Base-by-base conservation (phyloP, 805 yeast genomes). In the Osmozyma mogii region DNA sequence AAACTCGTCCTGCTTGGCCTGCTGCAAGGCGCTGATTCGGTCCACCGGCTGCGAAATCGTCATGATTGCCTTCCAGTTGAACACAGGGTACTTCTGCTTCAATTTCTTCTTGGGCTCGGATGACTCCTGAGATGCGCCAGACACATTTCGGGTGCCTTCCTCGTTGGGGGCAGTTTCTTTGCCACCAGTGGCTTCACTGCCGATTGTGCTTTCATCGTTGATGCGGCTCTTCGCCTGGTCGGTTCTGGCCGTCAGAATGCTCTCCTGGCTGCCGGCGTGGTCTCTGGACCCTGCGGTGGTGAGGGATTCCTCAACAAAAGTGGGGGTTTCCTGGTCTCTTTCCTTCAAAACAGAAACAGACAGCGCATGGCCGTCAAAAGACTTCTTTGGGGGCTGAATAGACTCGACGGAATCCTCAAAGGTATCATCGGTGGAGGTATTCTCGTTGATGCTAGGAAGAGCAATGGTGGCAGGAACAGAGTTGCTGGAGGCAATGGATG, bases 11-110 rank as follows among this genome's bases (percentile, higher is more conserved):
- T 35, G 48, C 37, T 68, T 56, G 12, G 66, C 75, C 9, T 55
- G 65, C 36, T 54, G 56, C 37, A 63, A 62, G 24, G 56, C 62
- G 32, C 36, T 49, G 19, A 60, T 62, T 36, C 69, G 65, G 45
- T 54, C 66, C 22, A 47, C 52, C 2, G 71, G 57, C 35, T 64
- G 67, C 4, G 63, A 59, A 20, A 53, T 44, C 15, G 54, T 44
- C 52, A 57, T 54, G 25, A 61, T 66, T 32, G 47, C 52, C 30
- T 58, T 63, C 65, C 72, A 59, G 37, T 61, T 60, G 27, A 49
- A 57, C 2, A 52, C 54, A 2, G 67, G 65, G 18, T 58, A 56
- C 27, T 29, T 30, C 20, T 29, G 29, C 22, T 4, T 24, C 34
- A 6, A 23, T 25, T 22, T 31, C 36, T 4, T 27, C 32, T n/a